phyloP scores from a whole-genome alignment of 352 stramenopile species.

The Pythium oligandrum region DNA sequence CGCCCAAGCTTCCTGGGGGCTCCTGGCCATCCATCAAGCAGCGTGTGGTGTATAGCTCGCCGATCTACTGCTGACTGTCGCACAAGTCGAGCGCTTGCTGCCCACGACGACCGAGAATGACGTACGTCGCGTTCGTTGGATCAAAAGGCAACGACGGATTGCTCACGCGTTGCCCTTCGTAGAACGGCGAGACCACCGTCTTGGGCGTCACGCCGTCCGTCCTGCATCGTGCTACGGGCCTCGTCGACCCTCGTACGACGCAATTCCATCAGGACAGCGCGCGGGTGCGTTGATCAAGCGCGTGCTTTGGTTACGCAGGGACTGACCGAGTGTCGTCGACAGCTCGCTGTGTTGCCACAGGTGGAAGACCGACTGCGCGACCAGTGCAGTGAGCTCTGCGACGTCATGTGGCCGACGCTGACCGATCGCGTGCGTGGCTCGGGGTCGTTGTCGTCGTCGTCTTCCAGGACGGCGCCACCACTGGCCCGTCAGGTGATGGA shows the following conservation, averaged over 20 bases:
- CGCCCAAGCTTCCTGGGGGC: too few species aligned
- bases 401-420: slow-evolving; percentile 27
- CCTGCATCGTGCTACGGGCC: slow-evolving; percentile 15
- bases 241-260: slow-evolving; percentile 13
- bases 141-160: background rate
- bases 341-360: slow-evolving; percentile 24
- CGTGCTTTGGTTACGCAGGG: too few species aligned
- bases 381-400: slow-evolving; percentile 27
- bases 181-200: background rate
- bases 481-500: slow-evolving; percentile 23
- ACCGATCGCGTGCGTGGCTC: slow-evolving; percentile 3
- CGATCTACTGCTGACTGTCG: slow-evolving; percentile 27
- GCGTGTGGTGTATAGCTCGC: slow-evolving; percentile 4
- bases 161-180: too few species aligned
- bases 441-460: background rate
- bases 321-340: too few species aligned
- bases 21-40: too few species aligned
- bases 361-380: slow-evolving; percentile 26
- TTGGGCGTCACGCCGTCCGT: slow-evolving; percentile 21
- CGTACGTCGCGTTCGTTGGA: background rate
- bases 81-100: slow-evolving; percentile 27
- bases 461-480: slow-evolving; percentile 1
- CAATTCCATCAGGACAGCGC: slow-evolving; percentile 17
- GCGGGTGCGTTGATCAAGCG: slow-evolving; percentile 13
- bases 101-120: background rate